Percentiles rank a stretch among this genome's conserved stretches.
phyloP scores from a whole-genome alignment of 2,329 filamentous ascomycete species.

The Colletotrichum siamense region DNA sequence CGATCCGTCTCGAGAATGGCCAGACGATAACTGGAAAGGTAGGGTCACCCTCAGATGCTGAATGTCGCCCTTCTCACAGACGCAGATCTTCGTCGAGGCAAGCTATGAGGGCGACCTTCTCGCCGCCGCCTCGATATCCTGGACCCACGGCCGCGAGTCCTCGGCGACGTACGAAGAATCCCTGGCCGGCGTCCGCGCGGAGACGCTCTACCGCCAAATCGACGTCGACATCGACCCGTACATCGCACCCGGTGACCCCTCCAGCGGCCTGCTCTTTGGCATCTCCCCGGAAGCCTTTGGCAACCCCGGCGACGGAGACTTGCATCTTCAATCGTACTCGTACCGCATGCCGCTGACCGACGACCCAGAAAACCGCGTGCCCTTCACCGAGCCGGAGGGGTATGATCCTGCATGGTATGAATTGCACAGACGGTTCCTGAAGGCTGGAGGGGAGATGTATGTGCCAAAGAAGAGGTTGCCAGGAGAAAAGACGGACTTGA shows the following conservation, averaged over 20 bases:
- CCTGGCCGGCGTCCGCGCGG: conserved; percentile 23
- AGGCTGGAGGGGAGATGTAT: conserved; percentile 16
- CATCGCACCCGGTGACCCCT: conserved; percentile 6
- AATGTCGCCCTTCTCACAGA: not conserved
- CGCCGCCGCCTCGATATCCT: conserved; percentile 23
- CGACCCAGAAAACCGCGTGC: conserved; percentile 14
- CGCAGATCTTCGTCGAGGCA: conserved; percentile 28
- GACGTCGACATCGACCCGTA: conserved; percentile 27
- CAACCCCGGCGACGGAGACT: conserved; percentile 22
- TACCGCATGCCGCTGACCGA: conserved; percentile 24
- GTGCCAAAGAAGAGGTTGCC: conserved; percentile 14
- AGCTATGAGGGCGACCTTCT: conserved; percentile 31
- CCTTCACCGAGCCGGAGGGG: conserved; percentile 22
- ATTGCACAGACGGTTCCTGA: conserved; percentile 16
- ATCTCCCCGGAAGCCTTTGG: conserved; percentile 22
- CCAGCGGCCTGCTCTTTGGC: conserved; percentile 24
- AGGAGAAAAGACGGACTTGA: conserved; percentile 22
- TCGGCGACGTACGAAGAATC: conserved; percentile 13
- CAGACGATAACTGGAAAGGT: not conserved
- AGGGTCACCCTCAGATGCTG: not conserved
- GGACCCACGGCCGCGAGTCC: conserved; percentile 22
- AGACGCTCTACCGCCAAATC: conserved; percentile 23
- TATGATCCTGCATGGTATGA: conserved; percentile 25
- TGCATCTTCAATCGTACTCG: conserved; percentile 25
- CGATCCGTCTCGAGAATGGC: conserved; percentile 7